A percentile compares a stretch with the other conserved stretches of the same genome.
These are phyloP conservation scores for Xylaria sp. DNA, from an alignment of 2,329 filamentous ascomycete species.

Conservation along the genomic window DNA sequence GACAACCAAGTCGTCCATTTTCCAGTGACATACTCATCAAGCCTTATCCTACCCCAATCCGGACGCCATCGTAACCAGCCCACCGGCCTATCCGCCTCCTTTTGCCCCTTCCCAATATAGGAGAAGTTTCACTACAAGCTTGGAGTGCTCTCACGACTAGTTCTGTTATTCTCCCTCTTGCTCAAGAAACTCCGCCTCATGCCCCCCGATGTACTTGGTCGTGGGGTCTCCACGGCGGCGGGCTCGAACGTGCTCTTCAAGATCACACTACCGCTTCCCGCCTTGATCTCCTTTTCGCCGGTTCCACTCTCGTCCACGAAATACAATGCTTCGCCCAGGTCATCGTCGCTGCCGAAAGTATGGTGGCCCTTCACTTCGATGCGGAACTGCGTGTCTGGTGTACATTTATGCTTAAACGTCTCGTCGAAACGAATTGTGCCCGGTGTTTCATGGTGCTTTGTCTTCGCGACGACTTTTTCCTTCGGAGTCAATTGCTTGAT, in stretches of 20 bases:
- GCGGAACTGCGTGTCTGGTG: constrained; percentile 87
- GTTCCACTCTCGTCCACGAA: constrained; percentile 86
- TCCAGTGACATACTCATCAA: constrained; percentile 11
- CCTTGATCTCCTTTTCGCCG: constrained; percentile 76
- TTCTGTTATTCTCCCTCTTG: constrained; percentile 42
- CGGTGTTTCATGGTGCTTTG: constrained; percentile 84
- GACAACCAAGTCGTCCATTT: constrained; percentile 13
- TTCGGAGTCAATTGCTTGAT: constrained; percentile 75
- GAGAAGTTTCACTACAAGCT: constrained; percentile 27
- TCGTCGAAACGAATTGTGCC: constrained; percentile 79
- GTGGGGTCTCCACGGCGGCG: constrained; percentile 40
- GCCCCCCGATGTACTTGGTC: constrained; percentile 38
- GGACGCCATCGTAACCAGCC: constrained; percentile 23
- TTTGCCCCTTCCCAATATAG: constrained; percentile 3
- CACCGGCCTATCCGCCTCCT: neutral
- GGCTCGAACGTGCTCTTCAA: constrained; percentile 79
- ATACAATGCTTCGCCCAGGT: constrained; percentile 87
- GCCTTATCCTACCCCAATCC: constrained; percentile 17
- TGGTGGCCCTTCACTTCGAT: constrained; percentile 86
- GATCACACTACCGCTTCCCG: constrained; percentile 77
- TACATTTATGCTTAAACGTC: constrained; percentile 80
- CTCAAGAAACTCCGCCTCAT: constrained; percentile 47
- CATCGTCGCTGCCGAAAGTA: constrained; percentile 84
- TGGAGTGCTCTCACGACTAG: constrained; percentile 45
- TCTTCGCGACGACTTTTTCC: constrained; percentile 87